Percentiles rank a stretch among this genome's conserved stretches.
Evolutionary conservation across 2,329 filamentous ascomycete species (phyloP).

Genomic region (Aspergillus latus): DNA sequence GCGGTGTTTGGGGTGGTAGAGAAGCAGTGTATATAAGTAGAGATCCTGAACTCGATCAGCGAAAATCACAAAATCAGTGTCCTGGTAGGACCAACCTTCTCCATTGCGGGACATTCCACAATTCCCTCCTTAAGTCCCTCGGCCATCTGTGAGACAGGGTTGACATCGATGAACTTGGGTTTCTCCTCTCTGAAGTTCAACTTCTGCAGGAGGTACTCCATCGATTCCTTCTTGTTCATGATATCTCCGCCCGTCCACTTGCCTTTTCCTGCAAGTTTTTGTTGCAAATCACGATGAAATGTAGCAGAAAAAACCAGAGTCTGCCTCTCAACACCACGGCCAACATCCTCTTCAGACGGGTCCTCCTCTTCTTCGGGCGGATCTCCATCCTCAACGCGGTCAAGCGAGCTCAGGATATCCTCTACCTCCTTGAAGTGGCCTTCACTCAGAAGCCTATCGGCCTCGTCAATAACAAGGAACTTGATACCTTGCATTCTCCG

Average conservation of each 20-base stretch:
- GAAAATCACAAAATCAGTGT: not conserved
- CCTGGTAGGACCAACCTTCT: constrained; percentile 64
- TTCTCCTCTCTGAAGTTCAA: constrained; percentile 81
- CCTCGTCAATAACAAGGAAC: constrained; percentile 91
- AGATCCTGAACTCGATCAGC: constrained; percentile 62
- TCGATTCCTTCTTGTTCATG: constrained; percentile 72
- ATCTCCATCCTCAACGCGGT: constrained; percentile 57
- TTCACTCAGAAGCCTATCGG: constrained; percentile 84
- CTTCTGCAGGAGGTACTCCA: constrained; percentile 89
- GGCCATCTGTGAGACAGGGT: constrained; percentile 87
- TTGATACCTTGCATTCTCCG: constrained; percentile 68
- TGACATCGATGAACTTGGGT: constrained; percentile 89
- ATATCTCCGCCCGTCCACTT: constrained; percentile 59
- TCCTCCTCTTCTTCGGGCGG: constrained; percentile 30
- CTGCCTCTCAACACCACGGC: constrained; percentile 56
- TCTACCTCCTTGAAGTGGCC: constrained; percentile 94
- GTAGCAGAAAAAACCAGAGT: constrained; percentile 97
- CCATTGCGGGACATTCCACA: constrained; percentile 86
- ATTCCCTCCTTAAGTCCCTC: constrained; percentile 81
- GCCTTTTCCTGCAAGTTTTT: constrained; percentile 80
- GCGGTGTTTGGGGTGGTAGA: constrained; percentile 76
- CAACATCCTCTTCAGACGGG: constrained; percentile 41
- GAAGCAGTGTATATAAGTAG: constrained; percentile 83
- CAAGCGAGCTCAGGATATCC: constrained; percentile 79
- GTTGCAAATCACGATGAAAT: constrained; percentile 86